Percentiles rank a stretch among this genome's conserved stretches.
These are phyloP conservation scores for Umbelopsis sp. DNA, from an alignment of 192 early-diverging fungal species.

Conservation along the genomic window DNA sequence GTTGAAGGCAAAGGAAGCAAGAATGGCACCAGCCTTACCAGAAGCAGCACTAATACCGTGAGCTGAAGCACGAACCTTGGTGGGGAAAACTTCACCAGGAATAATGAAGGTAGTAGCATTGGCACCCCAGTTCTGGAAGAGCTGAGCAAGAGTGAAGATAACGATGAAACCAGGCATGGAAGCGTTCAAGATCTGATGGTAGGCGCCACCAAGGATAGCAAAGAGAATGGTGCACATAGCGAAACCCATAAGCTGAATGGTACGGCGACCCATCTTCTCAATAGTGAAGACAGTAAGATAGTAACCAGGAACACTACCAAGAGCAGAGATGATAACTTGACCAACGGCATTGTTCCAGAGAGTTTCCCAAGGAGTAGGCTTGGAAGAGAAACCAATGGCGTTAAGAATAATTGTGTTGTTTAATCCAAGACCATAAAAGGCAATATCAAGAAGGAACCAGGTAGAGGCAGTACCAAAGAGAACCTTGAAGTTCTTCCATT, in stretches of 20 bases:
- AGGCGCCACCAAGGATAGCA: conserved; percentile 64
- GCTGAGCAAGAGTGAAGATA: conserved; percentile 55
- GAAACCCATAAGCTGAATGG: conserved; percentile 90
- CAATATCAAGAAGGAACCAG: conserved; percentile 82
- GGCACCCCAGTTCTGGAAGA: conserved; percentile 83
- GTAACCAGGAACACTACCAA: conserved; percentile 89
- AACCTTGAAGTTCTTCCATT: conserved; percentile 80
- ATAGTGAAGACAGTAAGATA: conserved; percentile 82
- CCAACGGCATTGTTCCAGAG: conserved; percentile 76
- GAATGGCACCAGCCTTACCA: conserved; percentile 75
- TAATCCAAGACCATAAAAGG: conserved; percentile 78
- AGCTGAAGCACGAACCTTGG: conserved; percentile 70
- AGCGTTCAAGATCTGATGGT: conserved; percentile 59
- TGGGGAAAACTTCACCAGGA: conserved; percentile 77
- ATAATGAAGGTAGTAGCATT: conserved; percentile 82
- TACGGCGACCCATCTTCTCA: conserved; percentile 82
- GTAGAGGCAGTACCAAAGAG: conserved; percentile 74
- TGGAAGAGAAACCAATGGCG: conserved; percentile 69
- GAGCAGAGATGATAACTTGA: conserved; percentile 84
- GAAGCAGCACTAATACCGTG: conserved; percentile 81
- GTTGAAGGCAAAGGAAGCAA: conserved; percentile 66
- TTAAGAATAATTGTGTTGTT: conserved; percentile 70
- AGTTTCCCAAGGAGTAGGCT: conserved; percentile 44
- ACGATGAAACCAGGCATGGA: conserved; percentile 49
- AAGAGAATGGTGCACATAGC: conserved; percentile 72